Base-by-base conservation (phyloP, 257 asterid species). In the Eucommia ulmoides region DNA sequence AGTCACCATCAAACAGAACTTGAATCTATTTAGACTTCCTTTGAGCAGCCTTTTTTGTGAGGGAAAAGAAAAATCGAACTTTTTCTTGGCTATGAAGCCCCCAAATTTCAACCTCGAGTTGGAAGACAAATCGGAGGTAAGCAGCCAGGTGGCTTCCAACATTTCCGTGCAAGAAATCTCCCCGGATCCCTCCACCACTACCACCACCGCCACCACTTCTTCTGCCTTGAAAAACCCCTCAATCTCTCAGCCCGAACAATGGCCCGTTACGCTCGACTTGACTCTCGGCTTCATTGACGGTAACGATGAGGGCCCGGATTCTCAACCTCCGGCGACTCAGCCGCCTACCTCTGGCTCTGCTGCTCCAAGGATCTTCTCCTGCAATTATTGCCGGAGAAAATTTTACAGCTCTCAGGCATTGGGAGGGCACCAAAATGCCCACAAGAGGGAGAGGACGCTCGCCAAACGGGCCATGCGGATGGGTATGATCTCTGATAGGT, bases 371-470 rank as follows among this genome's bases (percentile, higher is more conserved):
- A 72, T 85, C 19, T 89, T 89, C 78, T 77, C 94, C 0, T 89
- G 98, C 83, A 86, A 89, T 61, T 89, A 80, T 58, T 89, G 98
- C 63, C 74, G 87, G 24, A 68, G 98, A 24, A 85, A 89, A 55
- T 89, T 89, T 65, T 89, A 89, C 67, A 85, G 96, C 71, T 85
- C 98, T 0, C 98, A 89, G 53, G 98, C 98, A 0, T 45, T 89
- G 49, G 98, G 98, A 6, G 98, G 98, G 0, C 98, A 89, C 57
- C 98, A 89, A 41, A 89, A 89, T 10, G 94, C 98, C 1, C 98
- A 89, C 68, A 89, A 89, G 66, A 69, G 98, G 29, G 98, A 89
- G 62, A 57, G 98, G 59, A 82, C 93, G 2, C 63, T 89, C 0
- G 98, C 94, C 0, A 89, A 85, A 62, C 58, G 96, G 65, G 98